Evolutionary conservation across 1,284 basidiomycete species (phyloP).

Genomic region (Malassezia cuniculi): DNA sequence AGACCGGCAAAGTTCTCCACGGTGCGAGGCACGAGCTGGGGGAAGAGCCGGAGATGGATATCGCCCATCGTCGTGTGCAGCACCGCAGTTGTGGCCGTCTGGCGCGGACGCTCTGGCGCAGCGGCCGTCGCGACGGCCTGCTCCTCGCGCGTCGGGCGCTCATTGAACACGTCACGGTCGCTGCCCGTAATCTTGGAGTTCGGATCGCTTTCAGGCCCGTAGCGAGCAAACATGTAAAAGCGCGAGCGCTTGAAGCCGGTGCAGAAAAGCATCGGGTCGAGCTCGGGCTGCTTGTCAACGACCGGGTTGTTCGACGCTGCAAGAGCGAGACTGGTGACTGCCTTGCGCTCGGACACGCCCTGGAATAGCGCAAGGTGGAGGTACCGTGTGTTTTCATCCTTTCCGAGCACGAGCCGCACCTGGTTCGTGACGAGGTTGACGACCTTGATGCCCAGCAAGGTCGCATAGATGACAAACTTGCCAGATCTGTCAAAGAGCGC

Average conservation of each 20-base stretch:
- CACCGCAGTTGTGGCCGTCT: constrained; percentile 51
- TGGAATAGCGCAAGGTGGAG: constrained; percentile 81
- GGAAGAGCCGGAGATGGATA: constrained; percentile 72
- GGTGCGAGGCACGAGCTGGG: constrained; percentile 77
- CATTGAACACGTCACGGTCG: constrained; percentile 96
- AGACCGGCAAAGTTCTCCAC: constrained; percentile 97
- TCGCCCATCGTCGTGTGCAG: constrained; percentile 94
- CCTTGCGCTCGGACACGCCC: constrained; percentile 77
- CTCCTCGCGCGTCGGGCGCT: constrained; percentile 89
- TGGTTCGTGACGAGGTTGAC: constrained; percentile 88
- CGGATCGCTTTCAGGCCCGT: constrained; percentile 74
- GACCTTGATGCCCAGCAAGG: constrained; percentile 88
- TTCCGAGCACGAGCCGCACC: constrained; percentile 76
- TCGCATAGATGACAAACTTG: constrained; percentile 81
- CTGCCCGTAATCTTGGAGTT: constrained; percentile 48
- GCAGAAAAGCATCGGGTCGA: constrained; percentile 84
- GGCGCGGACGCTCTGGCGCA: constrained; percentile 49
- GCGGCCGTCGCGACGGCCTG: constrained; percentile 70
- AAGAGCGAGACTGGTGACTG: constrained; percentile 75
- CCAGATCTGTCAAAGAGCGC: constrained; percentile 95
- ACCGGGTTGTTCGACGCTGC: constrained; percentile 90
- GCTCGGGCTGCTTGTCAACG: constrained; percentile 54
- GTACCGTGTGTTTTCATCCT: constrained; percentile 86
- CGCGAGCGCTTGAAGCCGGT: constrained; percentile 82
- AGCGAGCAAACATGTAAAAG: constrained; percentile 92